Conservation (phyloP, 108 stramenopile species). For the Schizochytrium sp. region DNA sequence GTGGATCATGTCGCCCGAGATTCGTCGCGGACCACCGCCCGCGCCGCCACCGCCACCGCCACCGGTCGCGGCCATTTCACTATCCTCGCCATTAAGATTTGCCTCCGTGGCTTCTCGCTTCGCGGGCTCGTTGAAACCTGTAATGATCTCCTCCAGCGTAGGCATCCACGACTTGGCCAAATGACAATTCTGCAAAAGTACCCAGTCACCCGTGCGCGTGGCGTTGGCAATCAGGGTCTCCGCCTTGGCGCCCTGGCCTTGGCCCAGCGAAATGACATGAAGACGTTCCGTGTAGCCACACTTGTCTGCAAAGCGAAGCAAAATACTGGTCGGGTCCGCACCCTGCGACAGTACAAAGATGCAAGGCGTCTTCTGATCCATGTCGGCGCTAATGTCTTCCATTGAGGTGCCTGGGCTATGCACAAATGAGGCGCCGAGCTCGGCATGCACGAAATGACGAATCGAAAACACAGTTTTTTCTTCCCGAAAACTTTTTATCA, state of each 20-base stretch:
- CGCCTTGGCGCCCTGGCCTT: constrained; percentile 54
- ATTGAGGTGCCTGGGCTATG: constrained; percentile 40
- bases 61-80: no score
- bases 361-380: constrained; percentile 55
- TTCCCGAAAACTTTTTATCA: constrained; percentile 51
- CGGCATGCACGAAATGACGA: constrained; percentile 30
- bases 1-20: constrained; percentile 32
- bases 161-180: constrained; percentile 57
- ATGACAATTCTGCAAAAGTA: constrained; percentile 54
- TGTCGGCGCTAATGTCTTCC: constrained; percentile 49
- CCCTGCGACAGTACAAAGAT: constrained; percentile 60
- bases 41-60: neutral
- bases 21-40: neutral
- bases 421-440: constrained; percentile 38
- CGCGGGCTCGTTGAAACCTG: constrained; percentile 31
- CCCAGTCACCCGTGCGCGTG: constrained; percentile 32
- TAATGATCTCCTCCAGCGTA: constrained; percentile 43
- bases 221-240: constrained; percentile 34
- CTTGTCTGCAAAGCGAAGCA: constrained; percentile 50
- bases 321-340: constrained; percentile 53
- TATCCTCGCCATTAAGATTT: no score
- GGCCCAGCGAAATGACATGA: constrained; percentile 49
- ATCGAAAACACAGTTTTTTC: constrained; percentile 41
- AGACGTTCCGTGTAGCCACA: constrained; percentile 42
- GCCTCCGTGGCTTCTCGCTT: neutral